phyloP scores from a whole-genome alignment of 352 stramenopile species.

The Phytopythium cucurbitacearum region DNA sequence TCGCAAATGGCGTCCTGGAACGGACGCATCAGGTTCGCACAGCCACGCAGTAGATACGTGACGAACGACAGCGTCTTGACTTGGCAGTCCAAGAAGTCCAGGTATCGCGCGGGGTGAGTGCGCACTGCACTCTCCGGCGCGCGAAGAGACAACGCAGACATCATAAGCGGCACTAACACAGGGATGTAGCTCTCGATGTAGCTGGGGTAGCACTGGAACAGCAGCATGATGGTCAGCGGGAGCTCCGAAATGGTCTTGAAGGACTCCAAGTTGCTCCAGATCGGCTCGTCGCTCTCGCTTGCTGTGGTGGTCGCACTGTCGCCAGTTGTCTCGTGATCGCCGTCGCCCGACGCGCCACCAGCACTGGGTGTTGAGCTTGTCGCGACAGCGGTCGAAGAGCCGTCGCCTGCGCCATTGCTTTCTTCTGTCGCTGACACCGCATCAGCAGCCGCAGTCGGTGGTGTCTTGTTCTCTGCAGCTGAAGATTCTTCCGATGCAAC shows the following conservation, averaged over 20 bases:
- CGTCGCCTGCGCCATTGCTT: constrained; percentile 2
- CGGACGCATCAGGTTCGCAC: constrained; percentile 90
- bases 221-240: constrained; percentile 97
- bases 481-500: too few species aligned
- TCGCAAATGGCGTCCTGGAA: constrained; percentile 94
- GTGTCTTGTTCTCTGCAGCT: too few species aligned
- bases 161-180: constrained; percentile 96
- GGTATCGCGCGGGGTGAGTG: constrained; percentile 64
- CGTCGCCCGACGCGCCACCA: constrained; percentile 9
- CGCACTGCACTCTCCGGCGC: constrained; percentile 57
- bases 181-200: constrained; percentile 95
- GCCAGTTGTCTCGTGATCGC: constrained; percentile 4
- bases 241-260: constrained; percentile 96
- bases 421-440: not conserved
- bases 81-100: constrained; percentile 94
- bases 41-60: constrained; percentile 94
- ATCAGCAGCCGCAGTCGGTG: too few species aligned
- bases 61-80: constrained; percentile 98
- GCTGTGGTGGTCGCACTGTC: constrained; percentile 6
- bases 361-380: not conserved
- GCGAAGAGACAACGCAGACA: constrained; percentile 89
- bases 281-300: constrained; percentile 26
- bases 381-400: constrained; percentile 3
- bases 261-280: constrained; percentile 86
- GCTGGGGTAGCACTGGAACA: constrained; percentile 97